Percentiles rank a stretch among this genome's conserved stretches.
Conservation (phyloP, 169 alveolate species). For the Plasmodium ovale region DNA sequence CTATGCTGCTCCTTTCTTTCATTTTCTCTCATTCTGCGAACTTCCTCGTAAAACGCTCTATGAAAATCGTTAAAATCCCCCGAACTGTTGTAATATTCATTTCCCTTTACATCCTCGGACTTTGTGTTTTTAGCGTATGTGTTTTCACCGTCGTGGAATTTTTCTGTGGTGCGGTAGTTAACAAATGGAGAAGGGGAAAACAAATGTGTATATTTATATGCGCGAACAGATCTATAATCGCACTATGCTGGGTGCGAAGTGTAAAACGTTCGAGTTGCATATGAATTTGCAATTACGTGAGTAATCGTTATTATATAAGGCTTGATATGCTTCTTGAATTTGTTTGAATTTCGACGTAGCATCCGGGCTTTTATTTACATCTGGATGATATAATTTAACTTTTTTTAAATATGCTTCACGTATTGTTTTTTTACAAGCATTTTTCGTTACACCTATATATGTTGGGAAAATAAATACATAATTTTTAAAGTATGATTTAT, state of each 20-base stretch:
- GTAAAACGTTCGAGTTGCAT: neutral
- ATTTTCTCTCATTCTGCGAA: conserved; percentile 69
- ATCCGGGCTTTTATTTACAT: conserved; percentile 87
- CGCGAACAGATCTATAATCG: neutral
- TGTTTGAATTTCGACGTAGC: conserved; percentile 89
- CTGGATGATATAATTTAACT: conserved; percentile 95
- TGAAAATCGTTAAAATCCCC: conserved; percentile 69
- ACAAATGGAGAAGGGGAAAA: neutral
- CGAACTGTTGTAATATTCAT: conserved; percentile 4
- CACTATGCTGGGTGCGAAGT: neutral
- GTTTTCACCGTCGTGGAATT: conserved; percentile 23
- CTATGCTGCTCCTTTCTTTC: conserved; percentile 52
- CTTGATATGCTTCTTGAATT: conserved; percentile 91
- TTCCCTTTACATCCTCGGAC: conserved; percentile 27
- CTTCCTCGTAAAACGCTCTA: conserved; percentile 70
- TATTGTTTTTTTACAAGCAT: conserved; percentile 90
- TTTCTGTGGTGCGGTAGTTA: conserved; percentile 4
- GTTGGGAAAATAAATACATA: neutral
- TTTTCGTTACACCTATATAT: conserved; percentile 82
- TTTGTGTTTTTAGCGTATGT: conserved; percentile 8
- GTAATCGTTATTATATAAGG: conserved; percentile 85
- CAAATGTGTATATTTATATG: neutral
- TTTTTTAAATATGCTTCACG: conserved; percentile 92
- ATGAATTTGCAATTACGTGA: conserved; percentile 72
- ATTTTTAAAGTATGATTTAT: neutral